Evolutionary conservation across 192 early-diverging fungal species (phyloP).

Genomic region (Obelidium mucronatum): DNA sequence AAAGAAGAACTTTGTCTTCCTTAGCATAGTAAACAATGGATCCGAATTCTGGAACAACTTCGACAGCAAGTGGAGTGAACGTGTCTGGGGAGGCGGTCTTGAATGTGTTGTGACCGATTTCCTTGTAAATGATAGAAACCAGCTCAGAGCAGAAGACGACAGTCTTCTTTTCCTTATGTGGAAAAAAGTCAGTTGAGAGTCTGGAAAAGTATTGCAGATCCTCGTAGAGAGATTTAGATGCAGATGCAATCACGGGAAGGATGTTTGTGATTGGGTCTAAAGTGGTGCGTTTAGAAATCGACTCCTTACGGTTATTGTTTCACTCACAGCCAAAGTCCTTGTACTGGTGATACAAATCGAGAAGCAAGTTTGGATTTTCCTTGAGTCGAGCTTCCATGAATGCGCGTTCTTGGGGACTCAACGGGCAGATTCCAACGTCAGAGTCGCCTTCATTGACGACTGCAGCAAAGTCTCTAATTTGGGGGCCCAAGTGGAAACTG

Average conservation of each 20-base stretch:
- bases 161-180: conserved; percentile 32
- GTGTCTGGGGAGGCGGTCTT: conserved; percentile 29
- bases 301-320: background rate
- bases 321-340: conserved; percentile 38
- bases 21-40: conserved; percentile 25
- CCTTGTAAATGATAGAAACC: conserved; percentile 39
- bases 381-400: conserved; percentile 12
- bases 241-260: conserved; percentile 39
- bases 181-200: conserved; percentile 18
- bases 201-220: conserved; percentile 20
- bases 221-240: conserved; percentile 34
- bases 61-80: conserved; percentile 47
- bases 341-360: conserved; percentile 43
- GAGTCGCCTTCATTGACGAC: conserved; percentile 36
- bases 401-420: conserved; percentile 21
- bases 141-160: conserved; percentile 43
- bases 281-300: background rate
- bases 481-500: conserved; percentile 42
- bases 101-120: conserved; percentile 34
- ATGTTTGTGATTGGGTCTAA: conserved; percentile 37
- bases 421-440: conserved; percentile 40
- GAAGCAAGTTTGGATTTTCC: conserved; percentile 15
- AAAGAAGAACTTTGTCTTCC: conserved; percentile 19
- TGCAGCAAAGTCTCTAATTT: conserved; percentile 41
- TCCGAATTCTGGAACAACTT: conserved; percentile 34